Evolutionary conservation across 345 rosid genomes (phyloP), one percentile per base, ranked within the genome.

Genomic region (Stellera chamaejasme): DNA sequence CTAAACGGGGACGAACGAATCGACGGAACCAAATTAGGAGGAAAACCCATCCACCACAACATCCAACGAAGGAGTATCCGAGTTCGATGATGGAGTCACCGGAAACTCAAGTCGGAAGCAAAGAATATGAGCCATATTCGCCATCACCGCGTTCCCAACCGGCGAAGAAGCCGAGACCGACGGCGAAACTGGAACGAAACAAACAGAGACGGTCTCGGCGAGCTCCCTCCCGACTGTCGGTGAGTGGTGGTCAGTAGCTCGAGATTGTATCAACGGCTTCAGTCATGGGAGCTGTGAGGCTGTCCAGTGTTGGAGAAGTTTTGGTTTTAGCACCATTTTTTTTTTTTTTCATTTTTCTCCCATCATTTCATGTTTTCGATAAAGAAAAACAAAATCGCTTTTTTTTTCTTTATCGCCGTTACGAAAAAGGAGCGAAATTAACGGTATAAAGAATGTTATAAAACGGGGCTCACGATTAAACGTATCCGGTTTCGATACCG

Each of bases 1-100:
- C 14, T 39, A 64, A 26, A 44, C 50, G 69, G 58, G 39, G 44
- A 68, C 11, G 15, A 27, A 43, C 50, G 46, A 66, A 45, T 12
- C 48, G 23, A n/a, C 52, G 44, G 49, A 44, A 60, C 60, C 61
- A 50, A 69, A 71, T 74, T 71, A 79, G 27, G 54, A 70, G 72
- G 68, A 68, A 32, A 43, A 26, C 54, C 59, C 61, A 47, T 57
- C 54, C 16, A 56, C 28, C 16, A 56, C 28, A 51, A 48, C 15
- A 48, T 71, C 64, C 65, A 73, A 47, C 11, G 72, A 74, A 45
- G 71, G 60, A 68, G 80, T 69, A 75, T 64, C 74, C 75, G 64
- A 60, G 50, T 60, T 70, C 15, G 69, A 65, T 71, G 72, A 70
- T 39, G 59, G 39, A 14, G 36, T 63, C 60, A 9, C 19, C 25